Conservation (phyloP, 176 grass and related monocot genomes). For the Rhipidocladum racemiflorum region DNA sequence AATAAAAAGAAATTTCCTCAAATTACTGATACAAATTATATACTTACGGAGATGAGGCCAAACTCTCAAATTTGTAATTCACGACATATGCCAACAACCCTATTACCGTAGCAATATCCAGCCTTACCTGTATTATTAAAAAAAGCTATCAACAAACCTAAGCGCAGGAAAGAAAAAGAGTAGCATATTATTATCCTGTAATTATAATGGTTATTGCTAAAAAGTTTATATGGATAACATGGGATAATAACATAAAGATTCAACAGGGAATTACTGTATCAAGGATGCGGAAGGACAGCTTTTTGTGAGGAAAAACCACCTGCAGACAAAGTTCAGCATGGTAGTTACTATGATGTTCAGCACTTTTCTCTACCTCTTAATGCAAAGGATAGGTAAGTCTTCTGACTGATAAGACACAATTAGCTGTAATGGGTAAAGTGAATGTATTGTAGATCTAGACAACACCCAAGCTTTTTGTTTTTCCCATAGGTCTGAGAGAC, state of each 20-base stretch:
- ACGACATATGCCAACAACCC: conserved; percentile 79
- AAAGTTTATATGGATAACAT: neutral
- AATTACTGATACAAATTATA: conserved; percentile 47
- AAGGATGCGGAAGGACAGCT: conserved; percentile 91
- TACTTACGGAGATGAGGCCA: conserved; percentile 95
- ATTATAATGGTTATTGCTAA: neutral
- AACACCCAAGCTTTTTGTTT: neutral
- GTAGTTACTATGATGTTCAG: neutral
- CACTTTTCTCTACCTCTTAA: neutral
- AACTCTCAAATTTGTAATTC: conserved; percentile 95
- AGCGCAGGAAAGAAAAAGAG: neutral
- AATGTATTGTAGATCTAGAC: neutral
- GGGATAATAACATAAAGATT: neutral
- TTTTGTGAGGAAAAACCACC: conserved; percentile 99
- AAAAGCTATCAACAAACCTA: conserved; percentile 22
- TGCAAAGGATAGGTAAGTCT: neutral
- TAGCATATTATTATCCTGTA: neutral
- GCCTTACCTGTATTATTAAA: conserved; percentile 54
- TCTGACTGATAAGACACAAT: neutral
- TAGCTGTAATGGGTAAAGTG: neutral
- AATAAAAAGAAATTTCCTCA: neutral
- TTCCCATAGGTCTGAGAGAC: neutral
- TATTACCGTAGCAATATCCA: conserved; percentile 77
- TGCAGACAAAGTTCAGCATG: conserved; percentile 33
- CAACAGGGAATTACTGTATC: conserved; percentile 70